Evolutionary conservation across 139 green algal species (phyloP), one percentile per base, ranked within the genome.

Genomic region (Nannochloris sp.): DNA sequence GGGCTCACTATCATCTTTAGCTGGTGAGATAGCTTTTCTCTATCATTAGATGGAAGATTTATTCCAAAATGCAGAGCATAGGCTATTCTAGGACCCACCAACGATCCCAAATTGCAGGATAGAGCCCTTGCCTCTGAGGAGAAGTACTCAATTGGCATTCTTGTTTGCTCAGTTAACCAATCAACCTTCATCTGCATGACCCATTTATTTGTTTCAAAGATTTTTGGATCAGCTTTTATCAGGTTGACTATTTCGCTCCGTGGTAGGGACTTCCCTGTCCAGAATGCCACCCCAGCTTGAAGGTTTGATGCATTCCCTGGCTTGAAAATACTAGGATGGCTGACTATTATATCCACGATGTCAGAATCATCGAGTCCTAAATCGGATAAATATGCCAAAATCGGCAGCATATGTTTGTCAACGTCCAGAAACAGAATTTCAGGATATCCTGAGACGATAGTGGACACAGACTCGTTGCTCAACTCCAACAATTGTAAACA

Each of bases 151-250:
- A 68, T 36, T 0, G 26, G 49, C n/a, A 65, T 33, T 11, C 43
- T 50, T 13, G 49, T 31, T 20, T 65, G 68, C 43, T 70, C 68
- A 5, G 28, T 43, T 62, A 75, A 65, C 68, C 68, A 75, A 20
- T 69, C 62, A 26, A 61, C 46, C 56, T 70, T 75, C 9, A 68
- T n/a, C 30, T 75, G 62, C 26, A 56, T 30, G 5, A 53, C 14
- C 13, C 13, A 28, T 16, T 59, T 23, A 49, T 31, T 37, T 36
- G 28, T 49, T 48, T 46, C 16, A 17, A 25, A 23, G 2, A 67
- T 36, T 63, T 53, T 46, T 48, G 49, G 67, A 17, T 28, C 11
- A 14, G 33, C n/a, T 5, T 17, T 25, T 11, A 74, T 26, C 13
- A 74, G 23, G 5, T 43, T 26, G 6, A 45, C 11, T 16, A 74